Base-by-base conservation (phyloP, 495 filamentous ascomycete genomes). In the Amphirosellinia nigrospora region DNA sequence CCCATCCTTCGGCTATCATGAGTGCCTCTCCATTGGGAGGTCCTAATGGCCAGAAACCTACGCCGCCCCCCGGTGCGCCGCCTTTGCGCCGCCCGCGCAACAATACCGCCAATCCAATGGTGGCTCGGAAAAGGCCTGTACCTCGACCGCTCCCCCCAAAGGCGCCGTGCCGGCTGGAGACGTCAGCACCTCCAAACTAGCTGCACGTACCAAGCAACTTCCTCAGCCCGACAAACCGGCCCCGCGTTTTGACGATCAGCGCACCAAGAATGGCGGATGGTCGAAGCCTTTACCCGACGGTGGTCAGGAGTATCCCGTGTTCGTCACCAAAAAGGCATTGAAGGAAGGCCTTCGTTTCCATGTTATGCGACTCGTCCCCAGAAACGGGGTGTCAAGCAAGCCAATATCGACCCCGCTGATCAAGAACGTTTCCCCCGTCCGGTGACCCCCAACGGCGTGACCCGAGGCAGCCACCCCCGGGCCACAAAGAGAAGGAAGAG, bases 391-490 rank as follows among this genome's bases (percentile, higher is more conserved):
- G 48, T 59, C 69, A 46, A 45, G 73, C 86, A 86, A 70, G 73
- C 78, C 21, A 61, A 56, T 63, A 82, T 96, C 36, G 91, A 97
- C 77, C 90, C 91, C 48, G 86, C 86, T 30, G 86, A 97, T 75
- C 88, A 92, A 71, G 84, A 89, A 2, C 88, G 97, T 64, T 99
- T 98, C 74, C 91, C 91, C 11, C 87, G 93, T 50, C 96, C 96
- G 0, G 91, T 99, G 21, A 87, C 93, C 21, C 81, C 98, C 94
- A 97, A 78, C 91, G 96, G 43, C 91, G 95, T 10, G 94, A 97
- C 77, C 94, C 95, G n/a, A 86, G 91, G 58, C 86, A 91, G 64
- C 88, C 89, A 50, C 85, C 89, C 7, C 83, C 85, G 16, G 82
- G 86, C 11, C 84, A 82, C 36, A 82, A 82, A 34, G 80, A 79